Percentiles rank a stretch among this genome's conserved stretches.
These are phyloP conservation scores for Gracilaria domingensis DNA, from an alignment of 23 red algal genomes.

Conservation along the genomic window DNA sequence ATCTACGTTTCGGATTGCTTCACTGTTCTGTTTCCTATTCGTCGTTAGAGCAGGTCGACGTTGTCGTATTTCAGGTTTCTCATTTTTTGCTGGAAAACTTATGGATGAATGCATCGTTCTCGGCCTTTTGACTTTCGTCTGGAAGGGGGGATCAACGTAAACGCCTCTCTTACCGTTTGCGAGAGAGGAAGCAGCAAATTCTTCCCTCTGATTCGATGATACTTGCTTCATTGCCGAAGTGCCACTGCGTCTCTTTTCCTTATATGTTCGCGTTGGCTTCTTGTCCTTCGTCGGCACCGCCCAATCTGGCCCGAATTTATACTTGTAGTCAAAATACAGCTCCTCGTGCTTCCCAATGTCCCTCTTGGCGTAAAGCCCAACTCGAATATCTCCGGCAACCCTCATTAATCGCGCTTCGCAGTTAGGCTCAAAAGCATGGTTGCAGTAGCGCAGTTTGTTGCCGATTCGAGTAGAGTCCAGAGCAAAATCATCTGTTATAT, in stretches of 20 bases:
- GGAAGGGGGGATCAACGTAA: not conserved
- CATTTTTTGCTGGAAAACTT: not conserved
- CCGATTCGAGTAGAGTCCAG: conserved; percentile 85
- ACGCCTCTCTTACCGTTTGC: not conserved
- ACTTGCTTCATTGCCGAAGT: not conserved
- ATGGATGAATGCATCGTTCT: not conserved
- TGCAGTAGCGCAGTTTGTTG: conserved; percentile 82
- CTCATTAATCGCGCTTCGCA: conserved; percentile 71
- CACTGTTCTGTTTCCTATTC: not conserved
- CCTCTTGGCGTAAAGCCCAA: conserved; percentile 81
- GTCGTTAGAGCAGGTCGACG: too few relatives aligned
- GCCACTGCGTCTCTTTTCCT: not conserved
- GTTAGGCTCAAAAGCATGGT: conserved; percentile 80
- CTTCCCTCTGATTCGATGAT: not conserved
- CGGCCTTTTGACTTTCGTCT: not conserved
- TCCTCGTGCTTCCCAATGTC: conserved; percentile 90
- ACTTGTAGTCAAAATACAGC: conserved; percentile 94
- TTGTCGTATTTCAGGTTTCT: not conserved
- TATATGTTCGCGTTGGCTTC: not conserved
- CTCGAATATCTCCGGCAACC: conserved; percentile 81
- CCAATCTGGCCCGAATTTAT: conserved; percentile 67
- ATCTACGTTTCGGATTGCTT: not conserved
- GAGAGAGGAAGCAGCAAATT: not conserved
- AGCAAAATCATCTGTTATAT: conserved; percentile 69
- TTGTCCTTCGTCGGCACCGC: conserved; percentile 25